phyloP scores from a whole-genome alignment of 1,139 yeast species.

The Scheffersomyces segobiensis region DNA sequence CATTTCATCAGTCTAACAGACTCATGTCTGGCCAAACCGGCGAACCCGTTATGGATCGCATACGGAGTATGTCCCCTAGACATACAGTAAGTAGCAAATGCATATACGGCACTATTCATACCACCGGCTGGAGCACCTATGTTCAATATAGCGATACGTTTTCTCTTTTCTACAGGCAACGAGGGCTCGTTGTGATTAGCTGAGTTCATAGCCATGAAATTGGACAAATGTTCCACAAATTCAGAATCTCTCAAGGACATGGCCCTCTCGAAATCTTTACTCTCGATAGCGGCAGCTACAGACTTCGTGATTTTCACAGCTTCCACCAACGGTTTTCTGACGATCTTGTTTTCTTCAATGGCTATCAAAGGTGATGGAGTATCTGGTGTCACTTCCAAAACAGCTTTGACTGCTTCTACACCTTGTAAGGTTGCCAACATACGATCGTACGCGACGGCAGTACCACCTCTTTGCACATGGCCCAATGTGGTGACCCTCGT shows the following conservation, averaged over 20 bases:
- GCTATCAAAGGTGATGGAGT: constrained; percentile 97
- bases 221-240: constrained; percentile 74
- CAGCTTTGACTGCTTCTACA: constrained; percentile 95
- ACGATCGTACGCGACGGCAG: constrained; percentile 93
- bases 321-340: constrained; percentile 80
- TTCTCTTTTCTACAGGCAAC: constrained; percentile 56
- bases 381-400: constrained; percentile 81
- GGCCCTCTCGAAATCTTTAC: constrained; percentile 80
- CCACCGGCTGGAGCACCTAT: constrained; percentile 99
- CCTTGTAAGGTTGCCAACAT: constrained; percentile 93
- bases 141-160: constrained; percentile 78
- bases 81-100: constrained; percentile 88
- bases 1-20: constrained; percentile 72
- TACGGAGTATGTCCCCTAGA: constrained; percentile 86
- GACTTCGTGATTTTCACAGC: constrained; percentile 84
- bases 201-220: constrained; percentile 65
- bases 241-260: constrained; percentile 85
- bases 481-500: constrained; percentile 95
- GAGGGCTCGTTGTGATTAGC: constrained; percentile 65
- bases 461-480: constrained; percentile 98
- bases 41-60: constrained; percentile 89
- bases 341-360: constrained; percentile 80
- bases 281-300: constrained; percentile 82
- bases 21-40: constrained; percentile 85
- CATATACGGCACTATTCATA: constrained; percentile 88